These are phyloP conservation scores for Diatrype stigma DNA, from an alignment of 2,329 filamentous ascomycete species.

Conservation along the genomic window DNA sequence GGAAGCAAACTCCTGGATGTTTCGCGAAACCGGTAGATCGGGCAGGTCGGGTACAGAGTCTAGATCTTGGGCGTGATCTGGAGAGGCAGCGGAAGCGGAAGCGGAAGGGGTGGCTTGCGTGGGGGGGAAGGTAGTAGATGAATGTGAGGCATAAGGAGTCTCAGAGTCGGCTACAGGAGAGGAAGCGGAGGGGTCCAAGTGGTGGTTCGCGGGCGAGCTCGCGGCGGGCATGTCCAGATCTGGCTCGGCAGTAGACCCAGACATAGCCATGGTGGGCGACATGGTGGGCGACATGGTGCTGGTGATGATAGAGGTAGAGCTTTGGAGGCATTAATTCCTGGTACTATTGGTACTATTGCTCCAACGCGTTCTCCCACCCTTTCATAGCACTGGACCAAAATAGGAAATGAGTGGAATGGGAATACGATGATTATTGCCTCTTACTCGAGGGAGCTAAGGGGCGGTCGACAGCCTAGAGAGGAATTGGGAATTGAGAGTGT, in stretches of 20 bases:
- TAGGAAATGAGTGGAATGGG: slow-evolving; percentile 1
- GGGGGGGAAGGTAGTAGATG: slow-evolving; percentile 20
- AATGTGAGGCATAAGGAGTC: slow-evolving; percentile 35
- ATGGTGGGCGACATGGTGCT: too few relatives aligned
- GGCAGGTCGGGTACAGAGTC: slow-evolving; percentile 28
- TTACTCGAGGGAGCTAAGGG: neutral
- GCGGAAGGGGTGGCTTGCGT: slow-evolving; percentile 16
- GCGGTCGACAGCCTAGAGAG: neutral
- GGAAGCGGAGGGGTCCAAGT: slow-evolving; percentile 1
- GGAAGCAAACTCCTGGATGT: slow-evolving; percentile 26
- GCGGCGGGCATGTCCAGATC: too few relatives aligned
- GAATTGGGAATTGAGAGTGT: neutral
- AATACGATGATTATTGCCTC: neutral
- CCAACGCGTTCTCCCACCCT: neutral
- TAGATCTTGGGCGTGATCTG: slow-evolving; percentile 21
- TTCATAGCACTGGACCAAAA: neutral
- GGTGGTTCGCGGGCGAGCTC: too few relatives aligned
- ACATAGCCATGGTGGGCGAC: neutral
- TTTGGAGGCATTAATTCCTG: neutral
- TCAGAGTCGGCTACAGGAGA: slow-evolving; percentile 25
- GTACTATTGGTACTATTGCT: neutral
- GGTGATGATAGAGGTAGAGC: too few relatives aligned
- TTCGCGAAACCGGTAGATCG: slow-evolving; percentile 24
- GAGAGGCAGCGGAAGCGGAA: slow-evolving; percentile 3
- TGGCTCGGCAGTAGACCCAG: neutral